A percentile compares a stretch with the other conserved stretches of the same genome.
phyloP scores from a whole-genome alignment of 1,284 basidiomycete genomes.

The Moesziomyces parantarcticus region DNA sequence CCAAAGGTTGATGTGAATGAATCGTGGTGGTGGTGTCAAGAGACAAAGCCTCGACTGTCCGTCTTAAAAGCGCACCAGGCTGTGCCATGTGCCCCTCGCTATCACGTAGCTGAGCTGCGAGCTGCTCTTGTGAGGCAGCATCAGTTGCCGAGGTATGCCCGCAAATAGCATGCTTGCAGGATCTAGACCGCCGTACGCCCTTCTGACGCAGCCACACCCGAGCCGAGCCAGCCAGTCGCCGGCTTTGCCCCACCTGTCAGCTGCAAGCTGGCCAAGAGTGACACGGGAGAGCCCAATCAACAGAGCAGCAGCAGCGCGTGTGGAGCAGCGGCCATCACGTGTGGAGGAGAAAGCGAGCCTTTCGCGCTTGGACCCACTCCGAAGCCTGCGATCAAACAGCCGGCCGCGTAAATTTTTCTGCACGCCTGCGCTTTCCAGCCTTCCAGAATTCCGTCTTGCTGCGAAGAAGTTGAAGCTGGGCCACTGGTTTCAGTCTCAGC shows the following conservation, averaged over 20 bases:
- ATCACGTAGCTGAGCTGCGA: neutral
- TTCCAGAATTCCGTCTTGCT: conserved; percentile 5
- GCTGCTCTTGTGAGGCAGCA: neutral
- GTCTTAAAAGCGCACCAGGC: neutral
- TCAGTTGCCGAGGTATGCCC: conserved; percentile 22
- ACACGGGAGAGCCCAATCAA: conserved; percentile 3
- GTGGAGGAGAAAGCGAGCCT: conserved; percentile 20
- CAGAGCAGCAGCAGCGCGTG: conserved; percentile 15
- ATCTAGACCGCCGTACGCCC: conserved; percentile 13
- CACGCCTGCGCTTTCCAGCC: conserved; percentile 3
- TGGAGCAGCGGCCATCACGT: conserved; percentile 22
- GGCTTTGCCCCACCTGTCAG: neutral
- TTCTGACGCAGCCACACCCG: neutral
- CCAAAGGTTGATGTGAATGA: conserved; percentile 1
- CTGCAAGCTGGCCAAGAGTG: neutral
- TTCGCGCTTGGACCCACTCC: conserved; percentile 8
- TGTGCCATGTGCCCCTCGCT: neutral
- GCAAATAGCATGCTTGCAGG: neutral
- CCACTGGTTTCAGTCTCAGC: neutral
- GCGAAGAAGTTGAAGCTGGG: neutral
- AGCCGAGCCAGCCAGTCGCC: neutral
- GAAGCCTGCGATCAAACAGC: conserved; percentile 8
- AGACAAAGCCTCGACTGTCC: neutral
- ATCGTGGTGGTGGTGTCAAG: neutral
- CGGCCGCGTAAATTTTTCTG: conserved; percentile 8